Percentiles rank a stretch among this genome's conserved stretches.
Conservation (phyloP, 257 asterid species). For the Nicotiana otophora region DNA sequence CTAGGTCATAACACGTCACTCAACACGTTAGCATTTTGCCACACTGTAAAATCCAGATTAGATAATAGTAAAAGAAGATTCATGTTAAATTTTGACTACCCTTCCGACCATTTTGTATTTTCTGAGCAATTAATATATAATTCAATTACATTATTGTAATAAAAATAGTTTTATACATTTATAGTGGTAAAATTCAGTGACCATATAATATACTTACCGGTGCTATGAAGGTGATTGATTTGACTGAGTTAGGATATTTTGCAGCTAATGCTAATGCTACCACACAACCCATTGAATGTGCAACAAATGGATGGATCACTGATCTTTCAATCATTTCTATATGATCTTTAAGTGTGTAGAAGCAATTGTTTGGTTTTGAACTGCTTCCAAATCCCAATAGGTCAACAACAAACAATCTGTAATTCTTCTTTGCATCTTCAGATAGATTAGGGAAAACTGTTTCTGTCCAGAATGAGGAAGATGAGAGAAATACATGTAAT, state of each 20-base stretch:
- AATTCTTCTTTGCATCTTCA: slow-evolving; percentile 24
- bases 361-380: slow-evolving; percentile 68
- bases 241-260: slow-evolving; percentile 35
- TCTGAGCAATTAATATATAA: too few relatives aligned
- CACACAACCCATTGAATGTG: slow-evolving; percentile 91
- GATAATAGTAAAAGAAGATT: too few relatives aligned
- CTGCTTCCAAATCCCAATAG: slow-evolving; percentile 78
- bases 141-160: too few relatives aligned
- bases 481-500: slow-evolving; percentile 76
- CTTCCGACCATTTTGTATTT: too few relatives aligned
- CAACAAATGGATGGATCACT: slow-evolving; percentile 46
- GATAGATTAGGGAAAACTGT: slow-evolving; percentile 54
- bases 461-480: slow-evolving; percentile 68
- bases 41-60: too few relatives aligned
- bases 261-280: slow-evolving; percentile 72
- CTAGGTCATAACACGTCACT: too few relatives aligned
- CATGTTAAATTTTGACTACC: too few relatives aligned
- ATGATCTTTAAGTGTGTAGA: slow-evolving; percentile 64
- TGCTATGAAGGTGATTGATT: slow-evolving; percentile 60
- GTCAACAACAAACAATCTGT: slow-evolving; percentile 60
- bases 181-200: too few relatives aligned
- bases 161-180: too few relatives aligned
- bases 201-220: slow-evolving; percentile 52
- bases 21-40: too few relatives aligned
- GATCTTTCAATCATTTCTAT: slow-evolving; percentile 60